A percentile compares a stretch with the other conserved stretches of the same genome.
phyloP scores from a whole-genome alignment of 2,329 filamentous ascomycete genomes.

The Sphaceloma murrayae region DNA sequence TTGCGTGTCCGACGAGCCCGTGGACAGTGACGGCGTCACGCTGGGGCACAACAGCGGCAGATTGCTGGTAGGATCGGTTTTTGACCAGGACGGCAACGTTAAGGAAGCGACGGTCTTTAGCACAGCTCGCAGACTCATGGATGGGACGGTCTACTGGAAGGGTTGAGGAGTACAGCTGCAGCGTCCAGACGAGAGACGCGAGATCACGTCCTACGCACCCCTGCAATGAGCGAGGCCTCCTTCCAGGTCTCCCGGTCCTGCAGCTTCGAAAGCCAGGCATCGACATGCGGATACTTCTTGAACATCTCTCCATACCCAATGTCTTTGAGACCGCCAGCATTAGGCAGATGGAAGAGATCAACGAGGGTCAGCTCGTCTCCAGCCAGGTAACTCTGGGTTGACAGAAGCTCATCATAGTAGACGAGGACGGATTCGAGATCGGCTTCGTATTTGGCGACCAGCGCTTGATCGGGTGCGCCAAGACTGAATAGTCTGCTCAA shows the following conservation, averaged over 20 bases:
- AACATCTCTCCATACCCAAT: no score
- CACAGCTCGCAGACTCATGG: conserved; percentile 31
- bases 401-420: conserved; percentile 11
- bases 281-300: no score
- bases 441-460: background rate
- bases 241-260: no score
- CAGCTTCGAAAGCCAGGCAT: no score
- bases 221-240: no score
- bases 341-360: conserved; percentile 14
- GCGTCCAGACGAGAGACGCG: background rate
- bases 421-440: conserved; percentile 5
- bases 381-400: conserved; percentile 4
- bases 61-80: conserved; percentile 30
- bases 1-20: conserved; percentile 23
- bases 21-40: conserved; percentile 28
- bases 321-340: no score
- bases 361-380: conserved; percentile 11
- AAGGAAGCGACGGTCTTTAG: conserved; percentile 29
- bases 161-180: background rate
- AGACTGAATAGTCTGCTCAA: no score
- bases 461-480: background rate
- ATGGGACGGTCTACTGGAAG: conserved; percentile 27
- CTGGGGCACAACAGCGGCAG: conserved; percentile 33
- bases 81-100: conserved; percentile 22
- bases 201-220: no score